Conservation (phyloP, 306 rosid genomes). For the Crataegus laevigata region DNA sequence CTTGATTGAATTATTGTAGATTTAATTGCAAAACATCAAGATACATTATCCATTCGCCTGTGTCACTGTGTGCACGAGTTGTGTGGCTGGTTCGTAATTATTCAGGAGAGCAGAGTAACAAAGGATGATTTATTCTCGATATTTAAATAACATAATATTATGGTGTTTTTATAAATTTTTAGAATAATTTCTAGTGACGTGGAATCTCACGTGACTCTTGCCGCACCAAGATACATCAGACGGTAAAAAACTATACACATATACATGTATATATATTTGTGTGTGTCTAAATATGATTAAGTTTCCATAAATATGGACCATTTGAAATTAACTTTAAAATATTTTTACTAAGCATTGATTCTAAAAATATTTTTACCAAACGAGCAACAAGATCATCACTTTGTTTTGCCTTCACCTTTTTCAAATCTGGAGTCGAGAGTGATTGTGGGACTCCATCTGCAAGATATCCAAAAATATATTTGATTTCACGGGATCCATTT, state of each 20-base stretch:
- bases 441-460: slow-evolving; percentile 26
- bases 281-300: background rate
- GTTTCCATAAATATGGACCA: background rate
- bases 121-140: background rate
- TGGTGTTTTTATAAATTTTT: too few relatives aligned
- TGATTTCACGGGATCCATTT: slow-evolving; percentile 25
- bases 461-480: slow-evolving; percentile 23
- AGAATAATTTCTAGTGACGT: background rate
- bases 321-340: background rate
- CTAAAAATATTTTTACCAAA: too few relatives aligned
- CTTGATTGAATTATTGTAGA: background rate
- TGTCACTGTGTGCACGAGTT: too few relatives aligned
- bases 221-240: background rate
- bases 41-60: too few relatives aligned
- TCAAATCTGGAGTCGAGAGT: slow-evolving; percentile 15
- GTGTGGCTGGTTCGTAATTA: too few relatives aligned
- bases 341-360: too few relatives aligned
- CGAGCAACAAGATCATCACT: background rate
- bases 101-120: rapidly evolving
- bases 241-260: background rate
- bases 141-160: too few relatives aligned
- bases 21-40: background rate
- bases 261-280: background rate
- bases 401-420: background rate
- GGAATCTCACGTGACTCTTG: background rate